Evolutionary conservation across 495 filamentous ascomycete genomes (phyloP), one percentile per base, ranked within the genome.

Genomic region (Trichocladium antarcticum): DNA sequence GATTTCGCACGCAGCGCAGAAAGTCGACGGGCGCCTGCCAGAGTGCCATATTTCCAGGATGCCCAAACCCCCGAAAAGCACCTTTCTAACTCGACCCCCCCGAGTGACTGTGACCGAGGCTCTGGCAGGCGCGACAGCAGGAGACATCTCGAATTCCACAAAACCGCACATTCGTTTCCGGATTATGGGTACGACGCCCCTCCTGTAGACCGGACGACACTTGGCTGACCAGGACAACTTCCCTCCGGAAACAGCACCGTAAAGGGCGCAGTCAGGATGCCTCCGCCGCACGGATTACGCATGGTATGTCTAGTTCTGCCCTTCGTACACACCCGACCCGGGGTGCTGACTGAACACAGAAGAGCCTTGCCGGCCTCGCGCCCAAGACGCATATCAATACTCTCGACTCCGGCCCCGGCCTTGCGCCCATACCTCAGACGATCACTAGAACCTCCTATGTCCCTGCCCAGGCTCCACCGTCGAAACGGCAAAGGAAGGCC

Each of bases 151-250:
- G 39, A 55, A 31, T 58, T 51, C 24, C 57, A 60, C 53, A 43
- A 40, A 35, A 51, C 49, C 27, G 39, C 47, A 20, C 53, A 60
- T 45, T 53, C 56, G 15, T 58, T 60, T 35, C 57, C 62, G 24
- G 62, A 64, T 41, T 62, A 64, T 62, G 62, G 62, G 62, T 62
- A 58, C 20, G 38, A 15, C 8, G 2, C n/a, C 35, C 17, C 8
- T n/a, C 19, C 20, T 41, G 38, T 1, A 9, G 24, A 39, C n/a
- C 19, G 41, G 14, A 16, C 28, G 15, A 28, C 28, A 16, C 35
- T 22, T 37, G 15, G 49, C 44, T 59, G 45, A 57, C 37, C 22
- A 44, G 16, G 27, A 28, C 17, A n/a, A n/a, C n/a, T n/a, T n/a
- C n/a, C n/a, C n/a, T n/a, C n/a, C n/a, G n/a, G n/a, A 48, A 12